Percentiles rank a stretch among this genome's conserved stretches.
phyloP scores from a whole-genome alignment of 306 rosid species.

The Cyamopsis tetragonoloba region DNA sequence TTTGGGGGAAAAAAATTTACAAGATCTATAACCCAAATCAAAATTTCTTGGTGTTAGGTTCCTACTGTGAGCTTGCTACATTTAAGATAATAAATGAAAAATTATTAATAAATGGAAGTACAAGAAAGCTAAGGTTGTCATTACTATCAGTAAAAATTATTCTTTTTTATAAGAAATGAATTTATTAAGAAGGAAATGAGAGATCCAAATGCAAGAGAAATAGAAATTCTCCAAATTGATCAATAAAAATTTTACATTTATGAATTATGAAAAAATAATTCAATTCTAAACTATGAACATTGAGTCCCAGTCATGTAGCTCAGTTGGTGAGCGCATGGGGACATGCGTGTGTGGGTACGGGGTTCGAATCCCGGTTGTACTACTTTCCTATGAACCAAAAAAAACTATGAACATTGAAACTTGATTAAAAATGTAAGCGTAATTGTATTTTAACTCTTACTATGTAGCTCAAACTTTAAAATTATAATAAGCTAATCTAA shows the following conservation, averaged over 20 bases:
- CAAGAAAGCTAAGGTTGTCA: neutral
- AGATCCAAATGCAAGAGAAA: no score
- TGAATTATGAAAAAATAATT: neutral
- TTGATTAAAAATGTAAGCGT: neutral
- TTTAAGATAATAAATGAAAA: neutral
- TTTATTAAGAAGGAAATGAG: no score
- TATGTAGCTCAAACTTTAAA: constrained; percentile 9
- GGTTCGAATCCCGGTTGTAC: no score
- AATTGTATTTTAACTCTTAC: neutral
- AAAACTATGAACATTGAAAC: neutral
- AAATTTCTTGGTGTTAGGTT: neutral
- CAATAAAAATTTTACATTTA: constrained; percentile 6
- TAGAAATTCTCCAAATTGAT: no score
- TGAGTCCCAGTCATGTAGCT: no score
- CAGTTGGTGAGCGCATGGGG: no score
- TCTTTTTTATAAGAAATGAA: no score
- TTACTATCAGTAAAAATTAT: constrained; percentile 6
- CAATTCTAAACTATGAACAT: neutral
- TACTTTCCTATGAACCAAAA: no score
- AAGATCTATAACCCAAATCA: neutral
- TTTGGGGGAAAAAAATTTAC: neutral
- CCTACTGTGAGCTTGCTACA: constrained; percentile 6
- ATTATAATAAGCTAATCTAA: neutral
- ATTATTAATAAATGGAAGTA: constrained; percentile 1
- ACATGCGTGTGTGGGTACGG: no score